Base-by-base conservation (phyloP, 257 asterid species). In the Penstemon eatonii region DNA sequence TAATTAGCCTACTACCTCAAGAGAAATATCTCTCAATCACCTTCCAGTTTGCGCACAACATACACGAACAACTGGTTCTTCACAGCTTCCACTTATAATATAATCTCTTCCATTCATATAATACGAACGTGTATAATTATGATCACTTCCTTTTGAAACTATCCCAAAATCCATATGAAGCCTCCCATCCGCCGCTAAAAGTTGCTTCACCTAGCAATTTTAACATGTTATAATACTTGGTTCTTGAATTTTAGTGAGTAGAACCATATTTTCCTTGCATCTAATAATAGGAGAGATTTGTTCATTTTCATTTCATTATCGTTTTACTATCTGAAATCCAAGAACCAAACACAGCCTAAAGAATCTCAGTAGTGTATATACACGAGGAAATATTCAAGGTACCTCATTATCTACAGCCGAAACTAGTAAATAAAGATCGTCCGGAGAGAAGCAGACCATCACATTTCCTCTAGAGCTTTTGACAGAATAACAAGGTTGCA, bases 341-440 rank as follows among this genome's bases (percentile, higher is more conserved):
- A 25, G 33, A 25, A 25, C 33, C 33, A 25, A 25, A 25, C 33
- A 25, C 2, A 25, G 2, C 33, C 33, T 25, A 25, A 25, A 25
- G 33, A 25, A 25, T 25, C 33, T 25, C 2, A 25, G 3, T 25
- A 25, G 33, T 25, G 33, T 1, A 25, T 44, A 18, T 12, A 18
- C 13, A 6, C 50, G 7, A 68, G 8, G 43, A 46, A 39, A 47
- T 38, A 44, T 33, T 4, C 10, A 5, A 5, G 1, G 8, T 83
- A 91, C 96, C 96, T 91, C 96, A 58, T 91, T 91, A 79, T 91
- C 97, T n/a, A 91, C 86, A 11, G 93, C 85, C 2, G 96, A 91
- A 10, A 89, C 91, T 38, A 89, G 80, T 25, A 89, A 84, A 80
- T 89, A 91, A 68, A 81, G 95, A 79, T 91, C 98, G 39, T 91